phyloP scores from a whole-genome alignment of 1,284 basidiomycete genomes.

The Microbotryum saponariae region DNA sequence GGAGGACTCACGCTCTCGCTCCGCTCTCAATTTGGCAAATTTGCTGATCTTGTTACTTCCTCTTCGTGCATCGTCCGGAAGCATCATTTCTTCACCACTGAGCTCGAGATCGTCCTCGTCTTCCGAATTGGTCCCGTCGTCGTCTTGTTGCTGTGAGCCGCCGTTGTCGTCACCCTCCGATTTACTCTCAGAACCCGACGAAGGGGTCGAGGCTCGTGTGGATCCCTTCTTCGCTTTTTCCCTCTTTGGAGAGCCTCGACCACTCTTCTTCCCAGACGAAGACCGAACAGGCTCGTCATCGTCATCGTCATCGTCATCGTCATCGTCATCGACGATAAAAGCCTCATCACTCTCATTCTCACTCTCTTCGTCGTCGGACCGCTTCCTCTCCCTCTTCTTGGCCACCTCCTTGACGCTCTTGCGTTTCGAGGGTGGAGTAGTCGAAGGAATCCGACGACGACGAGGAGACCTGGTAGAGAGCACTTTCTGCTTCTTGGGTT shows the following conservation, averaged over 20 bases:
- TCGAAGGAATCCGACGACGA: too few species aligned
- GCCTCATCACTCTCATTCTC: too few species aligned
- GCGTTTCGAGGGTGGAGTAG: too few species aligned
- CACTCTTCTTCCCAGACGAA: too few species aligned
- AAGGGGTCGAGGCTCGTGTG: not conserved
- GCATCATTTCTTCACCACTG: slow-evolving; percentile 1
- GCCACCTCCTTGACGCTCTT: too few species aligned
- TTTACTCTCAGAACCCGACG: not conserved
- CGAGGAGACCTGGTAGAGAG: too few species aligned
- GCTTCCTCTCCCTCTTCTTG: too few species aligned
- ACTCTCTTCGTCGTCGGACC: too few species aligned
- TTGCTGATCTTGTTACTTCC: not conserved
- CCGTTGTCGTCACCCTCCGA: not conserved
- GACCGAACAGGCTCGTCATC: too few species aligned
- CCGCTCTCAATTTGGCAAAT: not conserved
- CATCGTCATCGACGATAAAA: too few species aligned
- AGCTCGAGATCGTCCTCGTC: slow-evolving; percentile 17
- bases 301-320: too few species aligned
- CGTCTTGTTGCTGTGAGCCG: not conserved
- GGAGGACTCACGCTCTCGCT: not conserved
- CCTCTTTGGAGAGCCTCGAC: not conserved
- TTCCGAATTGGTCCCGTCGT: slow-evolving; percentile 4
- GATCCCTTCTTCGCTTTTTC: not conserved
- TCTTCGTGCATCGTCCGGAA: not conserved
- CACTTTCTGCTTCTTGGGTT: too few species aligned